Base-by-base conservation (phyloP, 495 filamentous ascomycete genomes). In the Lasiosphaeria hispida region DNA sequence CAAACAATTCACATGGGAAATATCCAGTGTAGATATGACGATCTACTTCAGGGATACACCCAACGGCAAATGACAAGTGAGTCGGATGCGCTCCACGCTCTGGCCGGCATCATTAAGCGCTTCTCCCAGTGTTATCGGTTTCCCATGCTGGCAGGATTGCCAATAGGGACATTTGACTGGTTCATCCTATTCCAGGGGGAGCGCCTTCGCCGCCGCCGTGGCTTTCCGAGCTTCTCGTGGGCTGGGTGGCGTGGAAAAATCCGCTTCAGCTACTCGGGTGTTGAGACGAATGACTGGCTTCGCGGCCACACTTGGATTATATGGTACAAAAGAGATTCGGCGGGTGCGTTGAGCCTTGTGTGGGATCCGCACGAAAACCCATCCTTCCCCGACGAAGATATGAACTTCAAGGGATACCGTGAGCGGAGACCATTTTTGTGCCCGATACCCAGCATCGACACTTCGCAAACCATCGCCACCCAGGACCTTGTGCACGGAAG, bases 161-260 rank as follows among this genome's bases (percentile, higher is more conserved):
- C 58, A n/a, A 47, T 43, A 4, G 51, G 35, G 13, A 43, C 43
- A 3, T 58, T 63, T 34, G 61, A 60, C 35, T 7, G 11, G 2
- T 59, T 63, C 40, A 1, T 63, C 4, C 8, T 59, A 1, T 63
- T 63, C 34, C 11, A 30, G 23, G 54, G 50, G 9, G n/a, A 36
- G 15, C 6, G 15, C 15, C 48, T 62, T 3, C 57, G 43, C n/a
- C 61, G 61, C 3, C 41, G 61, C 10, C 11, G 15, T n/a, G 61
- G 61, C 3, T 52, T 63, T 38, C 57, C 61, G 39, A 63, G 57
- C 44, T 63, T 60, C 15, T 63, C 61, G 3, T 63, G 61, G 57
- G 39, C 57, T 11, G 61, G 61, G 11, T 63, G 61, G 61, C 37
- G 9, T 4, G 61, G 57, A 10, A 15, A 17, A 7, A 10, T 51